Evolutionary conservation across 2,329 filamentous ascomycete genomes (phyloP).

Genomic region (Pestalotiopsis sp.): DNA sequence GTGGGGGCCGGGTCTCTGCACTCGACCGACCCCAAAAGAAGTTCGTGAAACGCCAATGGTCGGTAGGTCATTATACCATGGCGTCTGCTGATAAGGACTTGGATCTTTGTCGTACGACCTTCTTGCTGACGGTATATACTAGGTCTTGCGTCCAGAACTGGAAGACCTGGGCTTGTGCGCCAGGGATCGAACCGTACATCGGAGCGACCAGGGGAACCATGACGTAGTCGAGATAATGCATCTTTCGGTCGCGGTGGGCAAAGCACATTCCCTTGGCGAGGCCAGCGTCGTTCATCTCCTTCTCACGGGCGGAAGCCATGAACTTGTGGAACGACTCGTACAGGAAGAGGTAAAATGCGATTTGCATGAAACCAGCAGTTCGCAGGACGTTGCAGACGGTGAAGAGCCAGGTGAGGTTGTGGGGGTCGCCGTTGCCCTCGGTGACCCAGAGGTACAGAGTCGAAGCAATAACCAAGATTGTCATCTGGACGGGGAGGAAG

Average conservation of each 20-base stretch:
- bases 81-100: constrained; percentile 46
- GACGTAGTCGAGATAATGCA: constrained; percentile 64
- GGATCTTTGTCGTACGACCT: constrained; percentile 57
- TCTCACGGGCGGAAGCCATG: constrained; percentile 61
- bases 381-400: constrained; percentile 61
- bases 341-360: constrained; percentile 65
- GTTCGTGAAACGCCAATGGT: constrained; percentile 22
- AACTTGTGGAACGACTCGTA: constrained; percentile 70
- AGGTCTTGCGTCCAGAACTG: constrained; percentile 73
- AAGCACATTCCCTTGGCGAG: constrained; percentile 68
- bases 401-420: constrained; percentile 62
- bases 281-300: constrained; percentile 68
- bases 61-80: constrained; percentile 42
- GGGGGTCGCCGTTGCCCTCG: constrained; percentile 51
- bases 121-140: constrained; percentile 74
- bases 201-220: constrained; percentile 70
- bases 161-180: constrained; percentile 67
- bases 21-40: constrained; percentile 17
- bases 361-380: constrained; percentile 62
- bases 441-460: constrained; percentile 61
- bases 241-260: constrained; percentile 57
- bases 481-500: constrained; percentile 70
- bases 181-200: constrained; percentile 68
- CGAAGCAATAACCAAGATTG: constrained; percentile 64
- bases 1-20: constrained; percentile 18